These are phyloP conservation scores for Fusarium sp. DNA, from an alignment of 2,329 filamentous ascomycete species.

Conservation along the genomic window DNA sequence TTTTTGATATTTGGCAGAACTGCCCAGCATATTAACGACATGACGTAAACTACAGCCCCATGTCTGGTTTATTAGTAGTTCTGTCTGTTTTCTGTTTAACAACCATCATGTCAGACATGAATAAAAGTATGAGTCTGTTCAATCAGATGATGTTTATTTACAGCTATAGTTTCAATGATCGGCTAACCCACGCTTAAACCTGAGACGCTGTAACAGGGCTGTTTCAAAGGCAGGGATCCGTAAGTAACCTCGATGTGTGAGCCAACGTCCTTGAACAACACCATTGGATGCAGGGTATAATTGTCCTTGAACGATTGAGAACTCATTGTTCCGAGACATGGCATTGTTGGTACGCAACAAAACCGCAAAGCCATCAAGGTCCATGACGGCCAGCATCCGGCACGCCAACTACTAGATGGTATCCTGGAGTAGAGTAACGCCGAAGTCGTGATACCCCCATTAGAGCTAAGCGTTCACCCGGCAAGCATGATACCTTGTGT, in stretches of 20 bases:
- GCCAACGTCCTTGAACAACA: neutral
- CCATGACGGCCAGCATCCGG: no score
- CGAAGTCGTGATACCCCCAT: neutral
- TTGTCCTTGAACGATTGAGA: neutral
- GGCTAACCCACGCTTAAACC: neutral
- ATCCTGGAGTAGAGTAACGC: no score
- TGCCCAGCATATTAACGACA: constrained; percentile 17
- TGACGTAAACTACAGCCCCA: neutral
- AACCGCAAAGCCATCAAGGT: neutral
- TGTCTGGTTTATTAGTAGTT: constrained; percentile 6
- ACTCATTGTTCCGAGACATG: neutral
- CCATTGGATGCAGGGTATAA: neutral
- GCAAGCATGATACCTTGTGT: neutral
- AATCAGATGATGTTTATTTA: constrained; percentile 23
- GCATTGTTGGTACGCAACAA: neutral
- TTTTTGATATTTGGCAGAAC: constrained; percentile 25
- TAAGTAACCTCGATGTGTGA: neutral
- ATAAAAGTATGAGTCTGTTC: constrained; percentile 9
- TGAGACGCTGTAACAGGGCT: neutral
- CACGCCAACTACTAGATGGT: no score
- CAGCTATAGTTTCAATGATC: constrained; percentile 1
- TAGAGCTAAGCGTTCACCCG: neutral
- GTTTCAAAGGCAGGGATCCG: neutral
- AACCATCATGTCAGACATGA: constrained; percentile 24
- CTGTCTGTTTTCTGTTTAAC: constrained; percentile 7